Evolutionary conservation across 2,329 filamentous ascomycete species (phyloP).

Genomic region (Aspergillus jensenii): DNA sequence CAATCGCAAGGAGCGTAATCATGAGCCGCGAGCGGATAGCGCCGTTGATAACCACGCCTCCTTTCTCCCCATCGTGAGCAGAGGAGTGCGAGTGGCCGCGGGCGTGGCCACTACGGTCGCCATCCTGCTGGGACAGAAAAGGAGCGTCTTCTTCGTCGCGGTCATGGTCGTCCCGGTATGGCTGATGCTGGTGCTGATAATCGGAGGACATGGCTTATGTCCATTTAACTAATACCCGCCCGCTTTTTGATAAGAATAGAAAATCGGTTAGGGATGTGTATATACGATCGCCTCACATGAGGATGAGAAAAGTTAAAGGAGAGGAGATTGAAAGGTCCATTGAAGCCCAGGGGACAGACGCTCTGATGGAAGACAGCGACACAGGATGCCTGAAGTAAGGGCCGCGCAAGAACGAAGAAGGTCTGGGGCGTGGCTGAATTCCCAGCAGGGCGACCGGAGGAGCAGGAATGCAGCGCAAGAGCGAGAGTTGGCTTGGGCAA

Average conservation of each 20-base stretch:
- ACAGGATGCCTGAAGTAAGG: neutral
- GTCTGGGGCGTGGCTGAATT: neutral
- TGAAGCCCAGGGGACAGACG: neutral
- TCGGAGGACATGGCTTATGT: neutral
- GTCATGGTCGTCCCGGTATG: neutral
- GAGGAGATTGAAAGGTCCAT: neutral
- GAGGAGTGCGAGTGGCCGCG: neutral
- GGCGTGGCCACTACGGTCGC: neutral
- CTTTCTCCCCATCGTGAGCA: slow-evolving; percentile 4
- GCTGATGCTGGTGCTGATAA: neutral
- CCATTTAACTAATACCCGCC: neutral
- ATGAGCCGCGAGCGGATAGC: slow-evolving; percentile 38
- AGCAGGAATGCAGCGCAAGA: neutral
- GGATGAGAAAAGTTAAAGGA: neutral
- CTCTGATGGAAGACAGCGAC: neutral
- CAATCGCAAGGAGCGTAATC: slow-evolving; percentile 43
- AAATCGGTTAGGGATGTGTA: neutral
- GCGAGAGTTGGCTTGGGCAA: neutral
- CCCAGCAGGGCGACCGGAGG: neutral
- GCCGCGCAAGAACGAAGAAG: too few relatives aligned
- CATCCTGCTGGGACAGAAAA: neutral
- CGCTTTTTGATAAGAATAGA: neutral
- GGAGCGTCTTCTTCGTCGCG: neutral
- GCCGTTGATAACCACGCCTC: slow-evolving; percentile 17
- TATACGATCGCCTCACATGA: neutral